Evolutionary conservation across 83 land plant species (phyloP).

Genomic region (Thuja plicata): DNA sequence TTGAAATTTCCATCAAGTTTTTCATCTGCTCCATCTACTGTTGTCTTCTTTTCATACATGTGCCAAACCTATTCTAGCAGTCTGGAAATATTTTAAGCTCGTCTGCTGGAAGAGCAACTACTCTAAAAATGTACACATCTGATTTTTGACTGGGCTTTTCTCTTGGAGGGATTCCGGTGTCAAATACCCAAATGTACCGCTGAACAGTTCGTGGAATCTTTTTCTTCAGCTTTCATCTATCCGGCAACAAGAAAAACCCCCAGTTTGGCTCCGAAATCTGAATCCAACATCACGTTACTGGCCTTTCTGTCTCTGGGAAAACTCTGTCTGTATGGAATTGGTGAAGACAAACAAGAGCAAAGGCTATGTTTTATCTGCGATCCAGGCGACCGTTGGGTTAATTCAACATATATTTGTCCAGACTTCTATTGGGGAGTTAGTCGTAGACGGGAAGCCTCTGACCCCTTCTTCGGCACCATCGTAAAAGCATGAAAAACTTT

Average conservation of each 20-base stretch:
- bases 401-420: neutral
- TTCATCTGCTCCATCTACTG: conserved; percentile 14
- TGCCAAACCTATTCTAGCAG: conserved; percentile 57
- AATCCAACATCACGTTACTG: no score
- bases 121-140: no score
- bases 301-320: neutral
- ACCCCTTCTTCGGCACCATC: neutral
- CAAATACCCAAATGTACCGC: conserved; percentile 21
- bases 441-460: no score
- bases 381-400: neutral
- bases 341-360: neutral
- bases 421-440: conserved; percentile 28
- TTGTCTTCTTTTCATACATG: conserved; percentile 12
- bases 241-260: neutral
- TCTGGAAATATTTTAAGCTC: neutral
- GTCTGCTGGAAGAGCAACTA: neutral
- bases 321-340: neutral
- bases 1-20: neutral
- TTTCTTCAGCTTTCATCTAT: no score
- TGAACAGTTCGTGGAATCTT: neutral
- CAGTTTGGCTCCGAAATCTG: neutral
- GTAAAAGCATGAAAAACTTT: neutral
- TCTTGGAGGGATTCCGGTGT: conserved; percentile 54
- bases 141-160: conserved; percentile 18
- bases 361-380: neutral